Conservation (phyloP, 306 rosid species). For the Purshia tridentata region DNA sequence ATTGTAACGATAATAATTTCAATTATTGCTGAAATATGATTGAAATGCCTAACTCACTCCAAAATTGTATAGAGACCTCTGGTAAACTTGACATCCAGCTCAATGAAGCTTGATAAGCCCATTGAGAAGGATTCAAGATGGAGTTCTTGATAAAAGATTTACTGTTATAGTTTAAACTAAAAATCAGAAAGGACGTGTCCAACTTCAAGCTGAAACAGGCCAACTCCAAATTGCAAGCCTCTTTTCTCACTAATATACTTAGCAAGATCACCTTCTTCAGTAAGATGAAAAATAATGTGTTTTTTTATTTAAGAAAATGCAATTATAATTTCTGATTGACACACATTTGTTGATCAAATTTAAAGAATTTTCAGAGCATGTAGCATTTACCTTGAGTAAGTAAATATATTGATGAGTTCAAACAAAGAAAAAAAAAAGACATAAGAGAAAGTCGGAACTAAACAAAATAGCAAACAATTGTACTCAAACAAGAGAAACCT, state of each 20-base stretch:
- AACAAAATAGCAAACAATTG: background rate
- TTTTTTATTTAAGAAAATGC: too few relatives aligned
- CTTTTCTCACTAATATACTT: background rate
- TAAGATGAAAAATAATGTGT: too few relatives aligned
- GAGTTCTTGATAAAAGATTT: background rate
- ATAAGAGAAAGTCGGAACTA: background rate
- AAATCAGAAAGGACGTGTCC: background rate
- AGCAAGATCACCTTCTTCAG: background rate
- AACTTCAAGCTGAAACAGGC: background rate
- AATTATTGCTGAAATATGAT: background rate
- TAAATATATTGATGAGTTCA: background rate
- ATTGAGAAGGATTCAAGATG: background rate
- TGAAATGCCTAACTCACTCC: background rate
- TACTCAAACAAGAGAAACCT: background rate
- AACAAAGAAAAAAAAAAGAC: background rate
- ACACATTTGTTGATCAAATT: background rate
- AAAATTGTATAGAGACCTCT: background rate
- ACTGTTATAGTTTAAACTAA: background rate
- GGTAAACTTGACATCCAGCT: background rate
- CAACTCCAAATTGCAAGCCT: background rate
- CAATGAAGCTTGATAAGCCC: background rate
- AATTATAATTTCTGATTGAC: background rate
- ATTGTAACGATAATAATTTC: too few relatives aligned
- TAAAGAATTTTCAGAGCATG: conserved; percentile 1
- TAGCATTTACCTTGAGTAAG: background rate